Conservation (phyloP, 345 rosid genomes). For the Cardiospermum halicacabum region DNA sequence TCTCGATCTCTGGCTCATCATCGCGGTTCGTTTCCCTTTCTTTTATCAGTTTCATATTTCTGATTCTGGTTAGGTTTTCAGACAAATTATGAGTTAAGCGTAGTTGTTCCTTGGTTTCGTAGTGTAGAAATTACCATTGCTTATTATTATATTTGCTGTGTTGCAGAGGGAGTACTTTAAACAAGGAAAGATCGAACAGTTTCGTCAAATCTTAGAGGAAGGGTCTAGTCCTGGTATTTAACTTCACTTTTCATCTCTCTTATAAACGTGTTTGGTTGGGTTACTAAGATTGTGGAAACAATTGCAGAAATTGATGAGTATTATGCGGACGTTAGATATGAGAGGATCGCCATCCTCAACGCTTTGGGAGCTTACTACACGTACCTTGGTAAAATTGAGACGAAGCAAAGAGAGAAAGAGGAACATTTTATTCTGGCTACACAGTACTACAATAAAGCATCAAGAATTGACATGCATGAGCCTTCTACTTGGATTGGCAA, state of each 20-base stretch:
- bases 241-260: not conserved
- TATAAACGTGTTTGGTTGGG: not conserved
- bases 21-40: conserved; percentile 53
- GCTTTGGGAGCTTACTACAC: conserved; percentile 93
- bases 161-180: conserved; percentile 94
- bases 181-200: conserved; percentile 88
- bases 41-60: not conserved
- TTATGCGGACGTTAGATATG: conserved; percentile 93
- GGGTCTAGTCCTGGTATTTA: conserved; percentile 92
- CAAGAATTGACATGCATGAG: conserved; percentile 96
- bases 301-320: conserved; percentile 87
- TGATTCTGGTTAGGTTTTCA: not conserved
- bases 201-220: conserved; percentile 92
- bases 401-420: conserved; percentile 81
- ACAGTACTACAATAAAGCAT: conserved; percentile 80
- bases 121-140: too few species aligned
- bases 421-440: conserved; percentile 88
- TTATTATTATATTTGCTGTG: not conserved
- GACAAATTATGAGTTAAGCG: not conserved
- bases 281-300: not conserved
- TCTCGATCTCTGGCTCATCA: conserved; percentile 96
- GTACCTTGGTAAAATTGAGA: conserved; percentile 90
- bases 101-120: not conserved
- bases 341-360: conserved; percentile 92
- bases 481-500: conserved; percentile 99